These are phyloP conservation scores for Ammopiptanthus mongolicus DNA, from an alignment of 306 rosid genomes.

Conservation along the genomic window DNA sequence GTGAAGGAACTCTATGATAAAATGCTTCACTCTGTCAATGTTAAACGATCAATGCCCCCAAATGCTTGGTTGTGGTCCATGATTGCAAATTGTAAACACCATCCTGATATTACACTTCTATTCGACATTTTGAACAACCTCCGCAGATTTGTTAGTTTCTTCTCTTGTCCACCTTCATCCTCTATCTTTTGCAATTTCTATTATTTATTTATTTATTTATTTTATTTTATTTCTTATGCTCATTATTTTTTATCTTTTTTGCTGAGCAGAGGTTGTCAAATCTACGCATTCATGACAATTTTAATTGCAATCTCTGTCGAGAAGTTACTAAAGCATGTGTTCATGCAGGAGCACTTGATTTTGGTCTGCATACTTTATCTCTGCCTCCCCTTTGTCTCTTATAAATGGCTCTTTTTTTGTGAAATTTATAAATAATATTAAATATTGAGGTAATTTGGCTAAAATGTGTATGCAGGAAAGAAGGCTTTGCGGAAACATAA, in stretches of 20 bases:
- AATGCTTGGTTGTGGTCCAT: constrained; percentile 94
- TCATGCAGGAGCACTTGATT: constrained; percentile 67
- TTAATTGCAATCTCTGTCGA: constrained; percentile 71
- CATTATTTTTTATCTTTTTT: constrained; percentile 10
- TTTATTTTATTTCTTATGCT: not conserved
- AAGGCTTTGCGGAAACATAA: constrained; percentile 87
- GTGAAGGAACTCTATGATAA: constrained; percentile 76
- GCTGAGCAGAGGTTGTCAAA: constrained; percentile 79
- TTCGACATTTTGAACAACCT: constrained; percentile 73
- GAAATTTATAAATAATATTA: not conserved
- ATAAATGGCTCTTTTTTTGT: not conserved
- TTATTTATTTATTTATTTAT: not conserved
- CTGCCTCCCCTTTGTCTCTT: not conserved
- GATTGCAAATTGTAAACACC: constrained; percentile 66
- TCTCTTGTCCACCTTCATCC: not conserved
- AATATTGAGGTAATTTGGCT: constrained; percentile 11
- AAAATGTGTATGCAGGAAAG: constrained; percentile 53
- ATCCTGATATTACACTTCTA: constrained; percentile 61
- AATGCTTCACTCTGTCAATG: constrained; percentile 63
- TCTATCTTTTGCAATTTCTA: not conserved
- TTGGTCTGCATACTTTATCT: constrained; percentile 45
- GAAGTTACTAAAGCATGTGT: constrained; percentile 80
- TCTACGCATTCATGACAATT: constrained; percentile 73
- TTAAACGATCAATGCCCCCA: constrained; percentile 76
- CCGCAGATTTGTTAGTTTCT: constrained; percentile 73